Evolutionary conservation across 495 filamentous ascomycete species (phyloP), one percentile per base, ranked within the genome.

Genomic region (Penicillium longicatenatum): DNA sequence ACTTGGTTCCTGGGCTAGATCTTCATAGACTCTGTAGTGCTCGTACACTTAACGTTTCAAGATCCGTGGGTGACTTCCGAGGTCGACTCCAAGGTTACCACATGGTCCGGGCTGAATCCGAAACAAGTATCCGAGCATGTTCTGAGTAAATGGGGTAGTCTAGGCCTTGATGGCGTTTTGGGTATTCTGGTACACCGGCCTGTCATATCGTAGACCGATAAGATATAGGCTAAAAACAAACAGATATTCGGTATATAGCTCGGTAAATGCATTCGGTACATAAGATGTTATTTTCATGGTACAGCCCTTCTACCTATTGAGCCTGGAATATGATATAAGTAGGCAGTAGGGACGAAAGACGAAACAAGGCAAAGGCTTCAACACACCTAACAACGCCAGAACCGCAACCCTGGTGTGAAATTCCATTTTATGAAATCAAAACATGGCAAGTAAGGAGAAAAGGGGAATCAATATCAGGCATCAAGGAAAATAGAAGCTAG

Each of bases 381-480:
- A 48, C 45, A 48, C 21, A 22, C 45, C 37, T 39, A 46, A 51
- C 17, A 51, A 51, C 48, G 48, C 48, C 48, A 24, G 29, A 49
- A 29, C 46, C 46, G 26, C 26, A n/a, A n/a, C 7, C 20, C 48
- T 51, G n/a, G 30, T 51, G 21, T 35, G 4, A 30, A 51, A 35
- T 20, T 51, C 17, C 48, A 30, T 48, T 48, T 48, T 48, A 4
- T 21, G 6, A 46, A 22, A 24, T 24, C 12, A 41, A 52, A 29
- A 24, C 44, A 60, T 42, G 42, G 50, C 50, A 37, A 55, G 43
- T 22, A 47, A 39, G 16, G 37, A 42, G 44, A 47, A 46, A 51
- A 60, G 31, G 52, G 54, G 43, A 58, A 60, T 54, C 45, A 24
- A 50, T 20, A 26, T 11, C 43, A 50, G 19, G 16, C 20, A 46